Evolutionary conservation across 129 eudicot genomes (phyloP).

Genomic region (Lonicera japonica): DNA sequence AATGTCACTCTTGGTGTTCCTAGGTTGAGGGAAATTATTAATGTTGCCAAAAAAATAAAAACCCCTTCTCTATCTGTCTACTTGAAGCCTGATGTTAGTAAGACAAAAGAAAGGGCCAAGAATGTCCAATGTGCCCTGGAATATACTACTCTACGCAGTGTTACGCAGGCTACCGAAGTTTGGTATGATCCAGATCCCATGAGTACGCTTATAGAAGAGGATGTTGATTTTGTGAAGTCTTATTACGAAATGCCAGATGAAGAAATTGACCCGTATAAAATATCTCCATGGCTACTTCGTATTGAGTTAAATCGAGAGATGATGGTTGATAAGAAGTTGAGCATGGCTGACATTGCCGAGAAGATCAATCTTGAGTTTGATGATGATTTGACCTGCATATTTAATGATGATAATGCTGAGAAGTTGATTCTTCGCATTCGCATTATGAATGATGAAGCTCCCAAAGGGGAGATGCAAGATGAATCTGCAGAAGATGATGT

Average conservation of each 20-base stretch:
- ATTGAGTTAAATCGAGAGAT: slow-evolving; percentile 86
- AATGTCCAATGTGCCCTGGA: slow-evolving; percentile 91
- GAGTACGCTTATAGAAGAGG: slow-evolving; percentile 91
- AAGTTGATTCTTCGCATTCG: slow-evolving; percentile 91
- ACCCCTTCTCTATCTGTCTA: slow-evolving; percentile 94
- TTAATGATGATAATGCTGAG: slow-evolving; percentile 90
- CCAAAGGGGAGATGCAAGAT: slow-evolving; percentile 75
- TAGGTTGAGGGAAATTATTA: slow-evolving; percentile 87
- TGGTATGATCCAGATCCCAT: slow-evolving; percentile 99
- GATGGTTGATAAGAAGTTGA: slow-evolving; percentile 96
- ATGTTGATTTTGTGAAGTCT: slow-evolving; percentile 89
- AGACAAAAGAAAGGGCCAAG: slow-evolving; percentile 82
- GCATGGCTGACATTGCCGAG: slow-evolving; percentile 96
- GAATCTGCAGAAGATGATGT: slow-evolving; percentile 98
- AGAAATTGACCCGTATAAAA: slow-evolving; percentile 82
- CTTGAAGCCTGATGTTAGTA: slow-evolving; percentile 68
- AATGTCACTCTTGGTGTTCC: slow-evolving; percentile 98
- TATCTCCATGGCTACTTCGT: slow-evolving; percentile 96
- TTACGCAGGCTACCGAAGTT: slow-evolving; percentile 97
- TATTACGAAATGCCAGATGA: slow-evolving; percentile 98
- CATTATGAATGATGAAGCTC: slow-evolving; percentile 94
- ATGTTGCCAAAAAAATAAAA: slow-evolving; percentile 93
- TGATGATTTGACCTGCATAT: slow-evolving; percentile 86
- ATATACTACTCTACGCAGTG: slow-evolving; percentile 87
- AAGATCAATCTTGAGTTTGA: slow-evolving; percentile 86